Evolutionary conservation across 495 filamentous ascomycete species (phyloP), one percentile per base, ranked within the genome.

Genomic region (Xylaria curta): DNA sequence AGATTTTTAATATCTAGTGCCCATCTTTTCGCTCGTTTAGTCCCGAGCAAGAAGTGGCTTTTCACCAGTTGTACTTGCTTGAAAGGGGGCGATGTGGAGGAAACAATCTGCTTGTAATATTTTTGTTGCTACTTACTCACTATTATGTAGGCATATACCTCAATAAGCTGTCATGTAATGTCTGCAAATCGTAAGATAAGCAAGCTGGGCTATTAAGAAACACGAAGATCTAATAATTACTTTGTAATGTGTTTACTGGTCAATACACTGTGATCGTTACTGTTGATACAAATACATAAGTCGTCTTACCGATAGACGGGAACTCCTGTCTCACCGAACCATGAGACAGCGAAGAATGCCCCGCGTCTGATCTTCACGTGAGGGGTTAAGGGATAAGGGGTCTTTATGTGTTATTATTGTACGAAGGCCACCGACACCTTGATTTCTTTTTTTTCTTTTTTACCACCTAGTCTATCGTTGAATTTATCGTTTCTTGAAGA

Each of bases 101-200:
- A 56, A 56, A 56, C 44, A 1, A 19, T 4, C 10, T 53, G 6
- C 26, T 67, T 9, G 24, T 6, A n/a, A 12, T 10, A 53, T 67
- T 38, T 47, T 36, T 67, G 49, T 47, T 56, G 19, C 3, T n/a
- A 56, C 21, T 42, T 68, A 42, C 49, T 56, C 9, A 54, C 24
- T 28, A 15, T 42, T 58, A 7, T 8, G 17, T 44, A 13, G 36
- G 15, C 49, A 42, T 44, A 21, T 40, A 31, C 33, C n/a, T 38
- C 10, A 21, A 60, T 21, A 6, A 31, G 53, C 53, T 56, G 28
- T 8, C 53, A 56, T 56, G 31, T 56, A 28, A n/a, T 51, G 51
- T 12, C 51, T 28, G 26, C 8, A 17, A 56, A 15, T 31, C 26
- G 0, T 2, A 24, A 9, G 26, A 28, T 12, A 17, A 8, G 21